Conservation (phyloP, 2,329 filamentous ascomycete genomes). For the Xylariales sp. region DNA sequence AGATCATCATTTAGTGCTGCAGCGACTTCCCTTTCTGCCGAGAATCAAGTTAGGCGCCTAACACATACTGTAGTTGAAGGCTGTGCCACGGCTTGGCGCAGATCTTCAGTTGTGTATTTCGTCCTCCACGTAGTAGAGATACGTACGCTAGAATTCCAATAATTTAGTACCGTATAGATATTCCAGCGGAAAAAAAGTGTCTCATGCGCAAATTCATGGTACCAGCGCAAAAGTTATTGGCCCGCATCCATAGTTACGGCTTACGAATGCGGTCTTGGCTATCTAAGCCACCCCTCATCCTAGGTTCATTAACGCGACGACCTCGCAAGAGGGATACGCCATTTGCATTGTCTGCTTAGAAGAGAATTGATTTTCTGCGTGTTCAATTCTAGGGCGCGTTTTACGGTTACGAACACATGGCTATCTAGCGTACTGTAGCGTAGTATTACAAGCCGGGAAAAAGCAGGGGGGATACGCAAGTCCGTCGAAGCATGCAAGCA, state of each 20-base stretch:
- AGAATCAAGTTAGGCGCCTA: slow-evolving; percentile 13
- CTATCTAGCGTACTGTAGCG: too few relatives aligned
- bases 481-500: not conserved
- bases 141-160: not conserved
- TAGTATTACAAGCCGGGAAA: not conserved
- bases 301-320: not conserved
- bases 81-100: slow-evolving; percentile 27
- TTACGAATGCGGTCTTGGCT: slow-evolving; percentile 23
- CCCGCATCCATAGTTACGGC: not conserved
- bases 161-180: not conserved
- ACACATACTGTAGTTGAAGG: not conserved
- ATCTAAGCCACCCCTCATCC: slow-evolving; percentile 21
- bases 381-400: not conserved
- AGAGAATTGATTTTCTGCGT: not conserved
- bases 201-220: not conserved
- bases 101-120: slow-evolving; percentile 14
- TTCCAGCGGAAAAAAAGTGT: not conserved
- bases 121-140: not conserved
- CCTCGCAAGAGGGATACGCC: slow-evolving; percentile 1
- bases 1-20: slow-evolving; percentile 1
- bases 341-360: not conserved
- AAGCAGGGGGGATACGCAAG: not conserved
- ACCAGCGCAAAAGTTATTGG: not conserved
- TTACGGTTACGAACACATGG: not conserved
- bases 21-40: slow-evolving; percentile 15